These are phyloP conservation scores for Eucalyptus regnans DNA, from an alignment of 345 rosid species.

Conservation along the genomic window DNA sequence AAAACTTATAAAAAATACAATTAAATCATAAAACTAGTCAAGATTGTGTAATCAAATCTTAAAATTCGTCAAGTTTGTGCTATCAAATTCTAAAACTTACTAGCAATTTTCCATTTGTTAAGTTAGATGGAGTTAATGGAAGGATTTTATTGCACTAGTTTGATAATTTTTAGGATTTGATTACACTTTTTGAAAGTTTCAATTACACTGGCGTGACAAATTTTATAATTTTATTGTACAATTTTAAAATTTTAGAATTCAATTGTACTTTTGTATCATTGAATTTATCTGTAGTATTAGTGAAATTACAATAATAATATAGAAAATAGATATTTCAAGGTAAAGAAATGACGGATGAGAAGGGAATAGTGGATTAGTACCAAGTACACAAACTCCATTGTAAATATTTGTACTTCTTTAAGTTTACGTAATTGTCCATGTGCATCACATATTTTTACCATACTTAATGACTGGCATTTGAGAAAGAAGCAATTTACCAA, in stretches of 20 bases:
- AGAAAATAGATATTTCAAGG: background rate
- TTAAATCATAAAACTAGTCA: background rate
- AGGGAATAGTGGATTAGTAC: background rate
- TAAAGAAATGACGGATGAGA: background rate
- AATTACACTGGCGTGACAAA: fast-evolving
- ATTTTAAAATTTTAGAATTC: too few relatives aligned
- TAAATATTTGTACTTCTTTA: background rate
- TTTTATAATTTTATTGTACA: too few relatives aligned
- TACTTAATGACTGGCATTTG: background rate
- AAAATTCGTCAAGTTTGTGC: background rate
- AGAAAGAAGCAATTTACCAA: background rate
- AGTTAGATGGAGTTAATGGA: background rate
- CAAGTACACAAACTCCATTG: background rate
- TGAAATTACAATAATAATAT: background rate
- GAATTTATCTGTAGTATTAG: background rate
- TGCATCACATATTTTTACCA: background rate
- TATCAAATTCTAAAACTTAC: background rate
- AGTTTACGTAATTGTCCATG: background rate
- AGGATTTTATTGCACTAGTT: background rate
- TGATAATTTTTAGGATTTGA: too few relatives aligned
- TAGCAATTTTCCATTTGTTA: background rate
- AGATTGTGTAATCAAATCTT: too few relatives aligned
- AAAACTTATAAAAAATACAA: too few relatives aligned
- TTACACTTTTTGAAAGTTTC: too few relatives aligned
- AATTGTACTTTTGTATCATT: too few relatives aligned